These are phyloP conservation scores for Ziziphus jujuba DNA, from an alignment of 306 rosid genomes.

Conservation along the genomic window DNA sequence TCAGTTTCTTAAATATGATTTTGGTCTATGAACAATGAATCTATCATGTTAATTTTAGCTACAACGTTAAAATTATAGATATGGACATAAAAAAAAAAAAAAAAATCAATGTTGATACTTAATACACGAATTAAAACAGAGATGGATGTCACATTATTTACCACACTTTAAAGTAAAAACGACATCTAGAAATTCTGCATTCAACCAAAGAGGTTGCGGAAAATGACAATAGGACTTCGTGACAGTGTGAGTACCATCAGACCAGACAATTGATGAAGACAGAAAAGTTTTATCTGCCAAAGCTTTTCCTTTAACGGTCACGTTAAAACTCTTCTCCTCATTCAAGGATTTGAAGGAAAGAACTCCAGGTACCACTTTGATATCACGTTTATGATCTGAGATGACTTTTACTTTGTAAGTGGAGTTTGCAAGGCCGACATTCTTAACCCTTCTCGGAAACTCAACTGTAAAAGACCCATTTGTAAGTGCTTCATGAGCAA, in stretches of 20 bases:
- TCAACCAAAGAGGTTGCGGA: no score
- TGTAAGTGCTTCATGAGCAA: background rate
- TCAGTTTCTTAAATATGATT: no score
- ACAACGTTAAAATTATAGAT: no score
- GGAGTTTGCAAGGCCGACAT: slow-evolving; percentile 30
- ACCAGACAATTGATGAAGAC: slow-evolving; percentile 33
- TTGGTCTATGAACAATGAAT: no score
- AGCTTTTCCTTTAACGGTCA: slow-evolving; percentile 9
- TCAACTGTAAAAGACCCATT: background rate
- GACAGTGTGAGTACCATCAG: slow-evolving; percentile 30
- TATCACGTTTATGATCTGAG: background rate
- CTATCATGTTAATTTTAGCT: no score
- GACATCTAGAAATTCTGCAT: no score
- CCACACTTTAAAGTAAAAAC: no score
- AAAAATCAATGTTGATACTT: no score
- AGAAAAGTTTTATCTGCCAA: background rate
- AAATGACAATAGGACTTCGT: slow-evolving; percentile 34
- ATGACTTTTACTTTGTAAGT: slow-evolving; percentile 18
- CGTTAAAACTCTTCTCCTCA: slow-evolving; percentile 8
- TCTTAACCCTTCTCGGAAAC: slow-evolving; percentile 25
- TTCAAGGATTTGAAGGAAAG: slow-evolving; percentile 12
- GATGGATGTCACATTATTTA: no score
- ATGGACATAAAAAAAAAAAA: no score
- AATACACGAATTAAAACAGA: no score
- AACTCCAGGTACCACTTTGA: slow-evolving; percentile 16